Evolutionary conservation across 805 yeast species (phyloP).

Genomic region (Naumovozyma castellii): DNA sequence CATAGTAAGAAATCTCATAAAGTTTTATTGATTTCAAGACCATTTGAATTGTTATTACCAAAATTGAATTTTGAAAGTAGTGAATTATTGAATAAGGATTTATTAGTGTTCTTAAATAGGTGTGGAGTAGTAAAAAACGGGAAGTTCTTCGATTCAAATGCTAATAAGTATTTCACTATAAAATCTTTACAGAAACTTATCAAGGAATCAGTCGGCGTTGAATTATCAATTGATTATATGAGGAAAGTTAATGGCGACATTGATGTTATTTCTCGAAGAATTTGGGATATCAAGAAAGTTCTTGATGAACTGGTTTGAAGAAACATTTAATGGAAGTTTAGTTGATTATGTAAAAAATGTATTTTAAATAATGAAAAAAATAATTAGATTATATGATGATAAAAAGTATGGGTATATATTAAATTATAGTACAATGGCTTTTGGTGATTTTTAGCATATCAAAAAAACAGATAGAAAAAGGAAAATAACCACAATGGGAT

Average conservation of each 20-base stretch:
- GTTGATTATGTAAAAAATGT: too few relatives aligned
- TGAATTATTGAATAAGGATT: constrained; percentile 12
- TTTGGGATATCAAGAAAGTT: constrained; percentile 22
- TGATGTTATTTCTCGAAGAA: constrained; percentile 19
- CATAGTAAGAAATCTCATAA: constrained; percentile 60
- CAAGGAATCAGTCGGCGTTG: constrained; percentile 29
- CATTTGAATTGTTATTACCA: constrained; percentile 50
- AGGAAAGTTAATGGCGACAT: constrained; percentile 25
- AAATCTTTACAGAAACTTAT: constrained; percentile 24
- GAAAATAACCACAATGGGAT: too few relatives aligned
- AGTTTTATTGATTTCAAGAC: constrained; percentile 54
- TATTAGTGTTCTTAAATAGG: constrained; percentile 13
- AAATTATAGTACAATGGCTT: too few relatives aligned
- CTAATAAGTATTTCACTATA: constrained; percentile 18
- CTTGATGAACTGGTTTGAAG: constrained; percentile 18
- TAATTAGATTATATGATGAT: too few relatives aligned
- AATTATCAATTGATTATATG: constrained; percentile 29
- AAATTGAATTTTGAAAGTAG: constrained; percentile 24
- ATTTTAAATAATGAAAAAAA: too few relatives aligned
- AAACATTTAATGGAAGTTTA: background rate
- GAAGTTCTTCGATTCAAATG: constrained; percentile 10
- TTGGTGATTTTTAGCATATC: too few relatives aligned
- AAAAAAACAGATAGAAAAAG: too few relatives aligned
- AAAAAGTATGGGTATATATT: too few relatives aligned
- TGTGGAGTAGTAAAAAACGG: constrained; percentile 21